A percentile compares a stretch with the other conserved stretches of the same genome.
Conservation (phyloP, 768 basidiomycete species). For the Psilocybe cubensis region DNA sequence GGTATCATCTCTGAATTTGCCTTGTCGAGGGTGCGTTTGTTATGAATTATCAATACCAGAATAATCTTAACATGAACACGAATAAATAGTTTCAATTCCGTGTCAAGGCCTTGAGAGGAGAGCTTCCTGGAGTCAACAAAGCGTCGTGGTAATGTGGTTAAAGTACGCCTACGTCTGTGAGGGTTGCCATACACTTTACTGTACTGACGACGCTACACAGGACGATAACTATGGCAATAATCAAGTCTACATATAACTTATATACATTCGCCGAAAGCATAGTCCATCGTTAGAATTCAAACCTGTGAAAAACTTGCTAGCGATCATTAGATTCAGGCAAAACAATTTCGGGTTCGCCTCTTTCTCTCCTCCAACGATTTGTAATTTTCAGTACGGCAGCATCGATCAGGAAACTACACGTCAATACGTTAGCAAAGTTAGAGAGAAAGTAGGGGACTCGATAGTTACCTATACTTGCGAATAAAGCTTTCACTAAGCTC, state of each 20-base stretch:
- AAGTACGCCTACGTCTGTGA: neutral
- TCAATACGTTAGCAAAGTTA: neutral
- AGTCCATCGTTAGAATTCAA: constrained; percentile 4
- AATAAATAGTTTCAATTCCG: constrained; percentile 83
- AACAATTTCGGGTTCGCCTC: constrained; percentile 73
- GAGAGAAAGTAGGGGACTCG: neutral
- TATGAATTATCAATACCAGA: neutral
- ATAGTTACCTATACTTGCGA: constrained; percentile 74
- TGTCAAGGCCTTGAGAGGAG: constrained; percentile 77
- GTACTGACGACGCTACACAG: neutral
- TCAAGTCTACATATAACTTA: constrained; percentile 15
- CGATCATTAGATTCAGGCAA: constrained; percentile 21
- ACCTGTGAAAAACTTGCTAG: neutral
- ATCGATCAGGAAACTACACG: constrained; percentile 77
- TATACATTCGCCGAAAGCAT: constrained; percentile 6
- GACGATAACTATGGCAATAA: constrained; percentile 4
- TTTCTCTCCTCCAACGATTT: constrained; percentile 88
- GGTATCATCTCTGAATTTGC: constrained; percentile 92
- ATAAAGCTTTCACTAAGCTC: constrained; percentile 87
- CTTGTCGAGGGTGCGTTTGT: constrained; percentile 69
- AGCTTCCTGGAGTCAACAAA: constrained; percentile 87
- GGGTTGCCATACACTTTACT: neutral
- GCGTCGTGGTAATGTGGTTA: constrained; percentile 79
- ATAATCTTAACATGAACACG: neutral
- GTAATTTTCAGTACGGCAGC: constrained; percentile 66